Conservation (phyloP, 2,329 filamentous ascomycete species). For the Pleomassaria siparia region DNA sequence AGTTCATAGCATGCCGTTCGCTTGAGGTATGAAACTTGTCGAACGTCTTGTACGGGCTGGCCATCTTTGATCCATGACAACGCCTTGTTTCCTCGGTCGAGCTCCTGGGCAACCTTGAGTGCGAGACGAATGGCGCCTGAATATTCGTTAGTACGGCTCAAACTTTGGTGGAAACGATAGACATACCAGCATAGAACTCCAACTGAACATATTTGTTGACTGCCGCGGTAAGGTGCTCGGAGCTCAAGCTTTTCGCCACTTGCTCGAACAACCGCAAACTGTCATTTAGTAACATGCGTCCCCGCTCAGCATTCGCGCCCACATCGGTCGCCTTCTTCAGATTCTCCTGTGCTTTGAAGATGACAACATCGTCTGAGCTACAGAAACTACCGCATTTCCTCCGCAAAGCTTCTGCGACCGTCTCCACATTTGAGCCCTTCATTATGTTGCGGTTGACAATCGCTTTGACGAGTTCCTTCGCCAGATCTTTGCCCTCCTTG, state of each 20-base stretch:
- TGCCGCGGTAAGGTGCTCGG: constrained; percentile 76
- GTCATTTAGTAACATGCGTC: constrained; percentile 80
- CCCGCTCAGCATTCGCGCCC: constrained; percentile 71
- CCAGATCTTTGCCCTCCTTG: constrained; percentile 77
- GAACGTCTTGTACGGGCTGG: constrained; percentile 67
- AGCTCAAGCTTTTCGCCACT: constrained; percentile 79
- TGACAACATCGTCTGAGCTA: constrained; percentile 92
- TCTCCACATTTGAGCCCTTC: constrained; percentile 95
- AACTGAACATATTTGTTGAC: constrained; percentile 77
- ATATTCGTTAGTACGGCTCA: constrained; percentile 9
- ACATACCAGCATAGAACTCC: constrained; percentile 77
- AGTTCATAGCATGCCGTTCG: constrained; percentile 82
- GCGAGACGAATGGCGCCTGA: constrained; percentile 79
- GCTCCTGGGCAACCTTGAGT: constrained; percentile 77
- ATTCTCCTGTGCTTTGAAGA: constrained; percentile 97
- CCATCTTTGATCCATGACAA: constrained; percentile 86
- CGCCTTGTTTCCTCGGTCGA: constrained; percentile 84
- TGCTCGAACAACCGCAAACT: constrained; percentile 86
- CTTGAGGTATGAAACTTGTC: constrained; percentile 66
- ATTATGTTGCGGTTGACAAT: constrained; percentile 98
- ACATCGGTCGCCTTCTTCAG: constrained; percentile 85
- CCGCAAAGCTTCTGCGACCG: constrained; percentile 89
- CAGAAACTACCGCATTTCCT: constrained; percentile 96
- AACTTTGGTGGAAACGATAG: background rate
- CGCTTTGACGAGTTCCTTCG: constrained; percentile 92